phyloP scores from a whole-genome alignment of 192 early-diverging fungal genomes.

The Funneliformis mosseae region DNA sequence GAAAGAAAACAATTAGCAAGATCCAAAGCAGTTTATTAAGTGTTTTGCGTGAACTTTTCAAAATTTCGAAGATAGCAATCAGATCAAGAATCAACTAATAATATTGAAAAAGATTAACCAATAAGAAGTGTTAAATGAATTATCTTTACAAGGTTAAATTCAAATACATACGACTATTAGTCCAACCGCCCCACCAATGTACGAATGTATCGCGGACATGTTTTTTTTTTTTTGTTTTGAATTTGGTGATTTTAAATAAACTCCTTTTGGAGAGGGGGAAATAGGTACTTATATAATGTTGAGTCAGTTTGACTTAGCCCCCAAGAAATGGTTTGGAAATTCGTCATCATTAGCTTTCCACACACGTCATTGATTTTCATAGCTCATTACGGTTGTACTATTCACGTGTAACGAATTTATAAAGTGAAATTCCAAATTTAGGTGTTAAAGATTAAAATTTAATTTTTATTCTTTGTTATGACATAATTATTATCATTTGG shows the following conservation, averaged over 20 bases:
- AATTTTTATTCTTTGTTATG: too few relatives aligned
- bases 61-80: background rate
- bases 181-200: background rate
- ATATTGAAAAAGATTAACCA: background rate
- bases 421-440: too few relatives aligned
- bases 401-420: too few relatives aligned
- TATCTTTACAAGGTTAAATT: background rate
- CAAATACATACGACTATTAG: background rate
- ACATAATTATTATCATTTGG: too few relatives aligned
- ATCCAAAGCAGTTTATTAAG: background rate
- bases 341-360: too few relatives aligned
- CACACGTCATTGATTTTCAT: too few relatives aligned
- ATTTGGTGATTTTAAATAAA: background rate
- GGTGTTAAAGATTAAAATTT: too few relatives aligned
- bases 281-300: background rate
- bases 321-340: too few relatives aligned
- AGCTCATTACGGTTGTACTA: too few relatives aligned
- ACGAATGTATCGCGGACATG: background rate
- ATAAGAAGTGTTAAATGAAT: background rate
- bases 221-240: background rate
- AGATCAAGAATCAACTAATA: background rate
- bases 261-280: background rate
- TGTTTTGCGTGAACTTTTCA: background rate
- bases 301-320: background rate
- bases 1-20: background rate